Percentiles rank a stretch among this genome's conserved stretches.
Evolutionary conservation across 2,329 filamentous ascomycete genomes (phyloP).

Genomic region (Ramichloridium luteum): DNA sequence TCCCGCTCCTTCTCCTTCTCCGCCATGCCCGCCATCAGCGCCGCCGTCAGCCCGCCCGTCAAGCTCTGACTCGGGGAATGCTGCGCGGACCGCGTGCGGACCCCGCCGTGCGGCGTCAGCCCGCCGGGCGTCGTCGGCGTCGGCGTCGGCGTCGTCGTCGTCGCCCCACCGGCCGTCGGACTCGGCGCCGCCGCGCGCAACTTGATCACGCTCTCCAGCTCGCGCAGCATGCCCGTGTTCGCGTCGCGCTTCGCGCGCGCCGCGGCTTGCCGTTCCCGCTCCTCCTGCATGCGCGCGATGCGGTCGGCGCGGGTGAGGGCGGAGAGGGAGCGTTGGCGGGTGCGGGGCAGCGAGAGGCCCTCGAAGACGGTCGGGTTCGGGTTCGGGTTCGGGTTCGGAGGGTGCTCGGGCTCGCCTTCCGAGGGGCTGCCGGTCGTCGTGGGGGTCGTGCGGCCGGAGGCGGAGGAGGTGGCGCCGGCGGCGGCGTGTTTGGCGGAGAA

Average conservation of each 20-base stretch:
- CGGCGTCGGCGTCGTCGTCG: too few species aligned
- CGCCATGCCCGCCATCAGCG: too few species aligned
- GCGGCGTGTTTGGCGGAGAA: neutral
- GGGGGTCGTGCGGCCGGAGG: neutral
- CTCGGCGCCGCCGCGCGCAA: too few species aligned
- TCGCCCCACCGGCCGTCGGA: too few species aligned
- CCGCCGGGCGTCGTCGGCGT: too few species aligned
- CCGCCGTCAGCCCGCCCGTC: too few species aligned
- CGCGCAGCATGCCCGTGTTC: constrained; percentile 78
- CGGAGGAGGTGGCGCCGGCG: too few species aligned
- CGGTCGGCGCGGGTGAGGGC: constrained; percentile 74
- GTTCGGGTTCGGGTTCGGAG: too few species aligned
- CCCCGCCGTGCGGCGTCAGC: too few species aligned
- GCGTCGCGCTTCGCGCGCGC: constrained; percentile 65
- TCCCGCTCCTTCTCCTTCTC: too few species aligned
- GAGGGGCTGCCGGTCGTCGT: constrained; percentile 7
- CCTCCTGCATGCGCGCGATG: constrained; percentile 76
- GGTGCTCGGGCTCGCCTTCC: constrained; percentile 46
- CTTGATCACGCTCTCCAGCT: constrained; percentile 76
- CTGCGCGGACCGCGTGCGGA: too few species aligned
- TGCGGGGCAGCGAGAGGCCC: constrained; percentile 63
- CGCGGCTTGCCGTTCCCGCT: constrained; percentile 61
- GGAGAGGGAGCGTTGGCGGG: constrained; percentile 40
- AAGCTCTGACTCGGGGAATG: too few species aligned
- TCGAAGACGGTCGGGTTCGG: constrained; percentile 95